Conservation (phyloP, 2,329 filamentous ascomycete genomes). For the Chaetomium olivaceum region DNA sequence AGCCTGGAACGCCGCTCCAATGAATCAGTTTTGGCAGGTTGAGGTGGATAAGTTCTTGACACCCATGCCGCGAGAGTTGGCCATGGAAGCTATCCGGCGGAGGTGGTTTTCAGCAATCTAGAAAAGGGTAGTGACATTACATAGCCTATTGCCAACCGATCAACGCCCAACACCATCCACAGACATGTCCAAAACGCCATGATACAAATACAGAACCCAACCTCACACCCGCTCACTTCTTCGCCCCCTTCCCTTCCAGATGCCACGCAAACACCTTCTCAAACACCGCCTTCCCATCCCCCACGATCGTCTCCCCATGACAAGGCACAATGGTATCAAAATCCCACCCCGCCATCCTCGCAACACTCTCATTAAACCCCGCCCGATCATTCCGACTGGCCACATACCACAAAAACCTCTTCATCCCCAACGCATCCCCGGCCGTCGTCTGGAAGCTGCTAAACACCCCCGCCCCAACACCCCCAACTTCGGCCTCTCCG, state of each 20-base stretch:
- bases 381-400: constrained; percentile 59
- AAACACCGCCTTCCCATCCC: constrained; percentile 71
- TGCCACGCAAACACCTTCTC: constrained; percentile 83
- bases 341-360: constrained; percentile 74
- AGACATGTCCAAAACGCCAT: not conserved
- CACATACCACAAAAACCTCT: constrained; percentile 80
- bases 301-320: constrained; percentile 86
- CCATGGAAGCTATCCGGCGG: not conserved
- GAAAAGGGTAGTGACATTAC: not conserved
- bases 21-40: not conserved
- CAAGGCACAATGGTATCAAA: constrained; percentile 86
- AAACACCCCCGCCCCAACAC: constrained; percentile 47
- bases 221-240: constrained; percentile 1
- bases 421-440: constrained; percentile 71
- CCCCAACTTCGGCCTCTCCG: constrained; percentile 41
- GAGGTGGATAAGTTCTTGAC: not conserved
- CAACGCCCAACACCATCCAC: not conserved
- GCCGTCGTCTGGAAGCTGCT: constrained; percentile 59
- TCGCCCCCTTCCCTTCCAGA: constrained; percentile 46
- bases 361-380: constrained; percentile 69
- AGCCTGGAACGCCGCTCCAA: not conserved
- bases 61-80: not conserved
- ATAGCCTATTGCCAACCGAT: not conserved
- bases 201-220: not conserved
- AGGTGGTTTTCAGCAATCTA: not conserved